Percentiles rank a stretch among this genome's conserved stretches.
Conservation (phyloP, 1,284 basidiomycete species). For the Ustilago shanxiensis region DNA sequence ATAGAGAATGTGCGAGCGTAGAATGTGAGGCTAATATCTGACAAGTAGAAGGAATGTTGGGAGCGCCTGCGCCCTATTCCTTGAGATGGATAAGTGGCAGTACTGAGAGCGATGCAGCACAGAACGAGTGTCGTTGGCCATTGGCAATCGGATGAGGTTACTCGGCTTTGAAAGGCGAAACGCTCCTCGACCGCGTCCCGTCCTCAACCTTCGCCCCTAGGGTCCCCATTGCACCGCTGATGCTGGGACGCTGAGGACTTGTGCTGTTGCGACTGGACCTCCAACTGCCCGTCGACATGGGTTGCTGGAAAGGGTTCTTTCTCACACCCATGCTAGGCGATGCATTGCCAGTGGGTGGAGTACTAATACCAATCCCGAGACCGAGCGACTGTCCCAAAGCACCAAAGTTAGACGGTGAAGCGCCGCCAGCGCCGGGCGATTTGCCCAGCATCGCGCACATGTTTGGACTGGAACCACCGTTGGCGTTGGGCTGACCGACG, state of each 20-base stretch:
- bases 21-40: not conserved
- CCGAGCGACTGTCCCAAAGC: constrained; percentile 39
- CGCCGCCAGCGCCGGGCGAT: not conserved
- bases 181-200: constrained; percentile 6
- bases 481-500: not conserved
- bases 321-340: constrained; percentile 19
- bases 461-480: not conserved
- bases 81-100: not conserved
- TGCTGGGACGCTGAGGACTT: constrained; percentile 17
- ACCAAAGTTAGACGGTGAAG: constrained; percentile 1
- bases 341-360: not conserved
- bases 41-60: constrained; percentile 1
- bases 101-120: not conserved
- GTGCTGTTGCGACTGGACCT: constrained; percentile 11
- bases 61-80: not conserved
- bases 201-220: not conserved
- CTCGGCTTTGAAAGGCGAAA: constrained; percentile 29
- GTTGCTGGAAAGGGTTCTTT: constrained; percentile 13
- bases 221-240: not conserved
- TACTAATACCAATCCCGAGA: constrained; percentile 9
- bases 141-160: not conserved
- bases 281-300: constrained; percentile 18
- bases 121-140: no score
- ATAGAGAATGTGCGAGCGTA: not conserved
- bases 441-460: constrained; percentile 12